phyloP scores from a whole-genome alignment of 1,284 basidiomycete genomes.

The Lentinula novae-zelandiae region DNA sequence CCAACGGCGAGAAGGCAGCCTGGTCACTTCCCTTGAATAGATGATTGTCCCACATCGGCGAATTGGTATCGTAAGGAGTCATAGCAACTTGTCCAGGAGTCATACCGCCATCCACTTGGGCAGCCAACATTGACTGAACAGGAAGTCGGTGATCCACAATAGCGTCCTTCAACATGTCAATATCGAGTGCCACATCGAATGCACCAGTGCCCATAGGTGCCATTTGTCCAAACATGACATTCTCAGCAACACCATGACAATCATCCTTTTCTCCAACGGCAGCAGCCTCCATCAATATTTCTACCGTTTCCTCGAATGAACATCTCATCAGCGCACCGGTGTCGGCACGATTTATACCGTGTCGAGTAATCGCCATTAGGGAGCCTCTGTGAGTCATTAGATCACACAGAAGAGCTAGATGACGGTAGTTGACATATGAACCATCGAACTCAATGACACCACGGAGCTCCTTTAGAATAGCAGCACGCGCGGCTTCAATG shows the following conservation, averaged over 20 bases:
- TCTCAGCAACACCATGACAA: conserved; percentile 97
- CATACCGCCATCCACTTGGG: conserved; percentile 82
- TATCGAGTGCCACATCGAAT: conserved; percentile 94
- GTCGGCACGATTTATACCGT: conserved; percentile 98
- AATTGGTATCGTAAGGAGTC: conserved; percentile 94
- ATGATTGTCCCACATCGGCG: conserved; percentile 74
- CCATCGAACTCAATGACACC: conserved; percentile 98
- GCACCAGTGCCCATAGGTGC: conserved; percentile 96
- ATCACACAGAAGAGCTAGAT: conserved; percentile 93
- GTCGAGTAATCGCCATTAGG: conserved; percentile 98
- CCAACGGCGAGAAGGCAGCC: conserved; percentile 93
- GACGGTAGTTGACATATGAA: conserved; percentile 99
- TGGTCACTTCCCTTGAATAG: conserved; percentile 73
- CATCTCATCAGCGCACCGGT: conserved; percentile 97
- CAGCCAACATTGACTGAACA: conserved; percentile 79
- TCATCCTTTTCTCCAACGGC: conserved; percentile 98
- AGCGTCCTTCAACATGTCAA: conserved; percentile 98
- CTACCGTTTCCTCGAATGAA: conserved; percentile 99
- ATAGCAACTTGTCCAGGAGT: conserved; percentile 88
- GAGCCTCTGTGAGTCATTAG: conserved; percentile 97
- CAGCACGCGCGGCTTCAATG: conserved; percentile 94
- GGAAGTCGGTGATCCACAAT: conserved; percentile 96
- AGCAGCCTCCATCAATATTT: conserved; percentile 98
- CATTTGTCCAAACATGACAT: conserved; percentile 98
- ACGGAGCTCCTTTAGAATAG: conserved; percentile 90